Evolutionary conservation across 1,284 basidiomycete genomes (phyloP).

Genomic region (Ganoderma boninense): DNA sequence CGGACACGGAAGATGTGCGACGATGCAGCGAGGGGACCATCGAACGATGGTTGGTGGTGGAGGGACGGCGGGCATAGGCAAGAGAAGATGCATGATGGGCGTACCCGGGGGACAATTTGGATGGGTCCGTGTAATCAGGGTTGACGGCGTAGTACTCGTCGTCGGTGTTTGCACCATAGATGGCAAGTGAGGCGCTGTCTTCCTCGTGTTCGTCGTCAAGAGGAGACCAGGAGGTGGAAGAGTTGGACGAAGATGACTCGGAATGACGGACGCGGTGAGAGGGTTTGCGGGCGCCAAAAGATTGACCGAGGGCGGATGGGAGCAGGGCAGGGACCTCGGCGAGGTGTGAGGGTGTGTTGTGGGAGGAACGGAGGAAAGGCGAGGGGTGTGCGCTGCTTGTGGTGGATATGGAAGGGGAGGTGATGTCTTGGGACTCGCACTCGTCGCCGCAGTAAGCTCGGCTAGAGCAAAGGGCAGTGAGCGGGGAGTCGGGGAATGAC

Average conservation of each 20-base stretch:
- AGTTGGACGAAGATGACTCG: conserved; percentile 61
- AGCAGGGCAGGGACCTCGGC: conserved; percentile 65
- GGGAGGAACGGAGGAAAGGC: conserved; percentile 61
- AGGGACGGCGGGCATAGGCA: conserved; percentile 74
- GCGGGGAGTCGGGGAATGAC: conserved; percentile 30
- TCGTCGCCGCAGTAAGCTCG: conserved; percentile 78
- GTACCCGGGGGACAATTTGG: conserved; percentile 46
- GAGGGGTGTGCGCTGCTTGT: conserved; percentile 75
- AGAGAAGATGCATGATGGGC: conserved; percentile 42
- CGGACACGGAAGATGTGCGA: conserved; percentile 56
- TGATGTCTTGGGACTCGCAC: conserved; percentile 69
- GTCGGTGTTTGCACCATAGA: conserved; percentile 49
- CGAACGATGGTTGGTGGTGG: conserved; percentile 72
- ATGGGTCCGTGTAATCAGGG: conserved; percentile 42
- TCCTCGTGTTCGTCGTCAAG: conserved; percentile 67
- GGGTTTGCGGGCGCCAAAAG: conserved; percentile 25
- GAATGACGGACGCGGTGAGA: conserved; percentile 54
- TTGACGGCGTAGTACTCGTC: conserved; percentile 44
- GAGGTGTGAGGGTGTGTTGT: conserved; percentile 43
- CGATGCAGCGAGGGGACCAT: conserved; percentile 65
- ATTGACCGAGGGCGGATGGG: conserved; percentile 60
- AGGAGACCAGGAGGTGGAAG: conserved; percentile 69
- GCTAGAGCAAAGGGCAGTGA: conserved; percentile 47
- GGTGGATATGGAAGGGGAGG: conserved; percentile 72
- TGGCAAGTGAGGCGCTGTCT: conserved; percentile 42